Conservation (phyloP, 1,284 basidiomycete genomes). For the Ceratobasidium sp. region DNA sequence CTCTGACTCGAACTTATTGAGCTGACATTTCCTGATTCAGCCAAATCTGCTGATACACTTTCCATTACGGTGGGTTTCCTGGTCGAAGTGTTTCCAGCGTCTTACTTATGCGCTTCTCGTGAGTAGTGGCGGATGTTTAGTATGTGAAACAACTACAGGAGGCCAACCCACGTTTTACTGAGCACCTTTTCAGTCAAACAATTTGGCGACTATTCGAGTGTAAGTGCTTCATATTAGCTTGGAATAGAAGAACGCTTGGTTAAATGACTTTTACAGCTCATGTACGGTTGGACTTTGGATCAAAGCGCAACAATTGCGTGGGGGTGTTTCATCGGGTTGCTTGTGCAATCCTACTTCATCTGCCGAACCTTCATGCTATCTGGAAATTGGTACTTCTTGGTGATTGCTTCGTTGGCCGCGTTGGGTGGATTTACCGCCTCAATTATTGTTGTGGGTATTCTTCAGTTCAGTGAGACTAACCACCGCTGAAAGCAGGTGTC, state of each 20-base stretch:
- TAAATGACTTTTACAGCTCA: background rate
- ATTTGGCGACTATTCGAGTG: conserved; percentile 27
- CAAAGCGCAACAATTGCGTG: conserved; percentile 13
- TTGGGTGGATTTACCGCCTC: conserved; percentile 20
- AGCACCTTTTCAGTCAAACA: conserved; percentile 19
- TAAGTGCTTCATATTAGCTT: background rate
- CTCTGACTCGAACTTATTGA: background rate
- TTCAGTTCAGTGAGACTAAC: background rate
- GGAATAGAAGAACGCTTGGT: background rate
- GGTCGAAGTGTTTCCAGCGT: background rate
- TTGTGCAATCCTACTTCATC: conserved; percentile 38
- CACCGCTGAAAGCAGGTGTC: background rate
- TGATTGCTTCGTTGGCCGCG: conserved; percentile 5
- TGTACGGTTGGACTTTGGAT: conserved; percentile 1
- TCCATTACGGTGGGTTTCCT: background rate
- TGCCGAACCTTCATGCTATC: conserved; percentile 19
- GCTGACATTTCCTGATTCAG: background rate
- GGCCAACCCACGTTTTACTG: background rate
- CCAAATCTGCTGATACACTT: too few relatives aligned
- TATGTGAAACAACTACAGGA: background rate
- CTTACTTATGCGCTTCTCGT: background rate
- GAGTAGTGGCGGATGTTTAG: too few relatives aligned
- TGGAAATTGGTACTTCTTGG: conserved; percentile 35
- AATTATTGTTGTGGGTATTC: conserved; percentile 11
- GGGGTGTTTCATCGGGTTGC: conserved; percentile 29